phyloP scores from a whole-genome alignment of 352 stramenopile genomes.

The Pilasporangium apinafurcum region DNA sequence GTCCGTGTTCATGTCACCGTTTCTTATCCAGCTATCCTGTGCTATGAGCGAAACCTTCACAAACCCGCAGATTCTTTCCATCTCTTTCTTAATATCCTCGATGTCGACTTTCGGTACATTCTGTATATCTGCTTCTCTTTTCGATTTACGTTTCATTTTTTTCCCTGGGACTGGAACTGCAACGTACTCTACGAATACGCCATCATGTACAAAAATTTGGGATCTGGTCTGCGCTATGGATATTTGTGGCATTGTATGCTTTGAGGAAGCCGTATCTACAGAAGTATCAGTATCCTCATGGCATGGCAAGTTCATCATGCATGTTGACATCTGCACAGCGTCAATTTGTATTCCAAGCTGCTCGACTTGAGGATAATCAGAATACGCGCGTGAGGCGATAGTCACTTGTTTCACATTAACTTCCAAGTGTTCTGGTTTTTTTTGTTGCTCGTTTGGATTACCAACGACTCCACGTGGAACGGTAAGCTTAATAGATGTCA shows the following conservation, averaged over 20 bases:
- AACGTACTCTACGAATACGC: constrained; percentile 43
- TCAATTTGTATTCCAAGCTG: constrained; percentile 40
- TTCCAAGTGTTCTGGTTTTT: constrained; percentile 47
- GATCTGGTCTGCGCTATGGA: too few species aligned
- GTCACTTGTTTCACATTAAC: constrained; percentile 33
- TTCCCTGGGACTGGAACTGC: constrained; percentile 23
- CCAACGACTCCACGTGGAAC: constrained; percentile 43
- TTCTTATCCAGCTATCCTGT: constrained; percentile 28
- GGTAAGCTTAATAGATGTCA: constrained; percentile 26
- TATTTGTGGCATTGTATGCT: too few species aligned
- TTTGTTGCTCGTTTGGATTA: constrained; percentile 23
- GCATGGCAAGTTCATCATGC: constrained; percentile 13
- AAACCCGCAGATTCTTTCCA: constrained; percentile 44
- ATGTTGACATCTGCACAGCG: constrained; percentile 33
- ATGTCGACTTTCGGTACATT: constrained; percentile 25
- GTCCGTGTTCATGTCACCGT: neutral
- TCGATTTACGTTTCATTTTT: constrained; percentile 12
- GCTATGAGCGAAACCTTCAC: constrained; percentile 28
- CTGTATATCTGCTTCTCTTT: neutral
- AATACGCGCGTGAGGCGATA: constrained; percentile 35
- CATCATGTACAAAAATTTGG: constrained; percentile 18
- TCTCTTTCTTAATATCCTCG: constrained; percentile 36
- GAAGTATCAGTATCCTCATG: too few species aligned
- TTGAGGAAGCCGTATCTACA: too few species aligned
- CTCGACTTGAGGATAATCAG: constrained; percentile 30